Evolutionary conservation across 768 basidiomycete genomes (phyloP).

Genomic region (Cytidiella melzeri): DNA sequence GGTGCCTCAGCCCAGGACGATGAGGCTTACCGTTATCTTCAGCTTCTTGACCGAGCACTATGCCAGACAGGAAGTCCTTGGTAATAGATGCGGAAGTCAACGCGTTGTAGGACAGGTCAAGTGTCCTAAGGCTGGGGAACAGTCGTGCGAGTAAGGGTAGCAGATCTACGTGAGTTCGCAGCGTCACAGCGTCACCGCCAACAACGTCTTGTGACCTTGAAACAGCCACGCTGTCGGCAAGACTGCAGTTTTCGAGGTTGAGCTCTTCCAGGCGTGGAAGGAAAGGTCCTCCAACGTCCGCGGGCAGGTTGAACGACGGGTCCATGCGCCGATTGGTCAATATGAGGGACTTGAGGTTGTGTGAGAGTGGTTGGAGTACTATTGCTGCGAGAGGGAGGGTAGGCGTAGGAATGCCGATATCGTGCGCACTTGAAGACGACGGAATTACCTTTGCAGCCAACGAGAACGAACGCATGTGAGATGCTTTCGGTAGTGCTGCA

Average conservation of each 20-base stretch:
- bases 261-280: conserved; percentile 72
- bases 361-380: conserved; percentile 51
- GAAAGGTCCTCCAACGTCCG: conserved; percentile 28
- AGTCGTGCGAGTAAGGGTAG: conserved; percentile 54
- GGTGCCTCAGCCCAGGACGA: conserved; percentile 54
- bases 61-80: conserved; percentile 37
- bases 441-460: conserved; percentile 26
- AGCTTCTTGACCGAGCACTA: conserved; percentile 43
- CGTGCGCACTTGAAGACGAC: conserved; percentile 19
- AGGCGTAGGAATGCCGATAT: conserved; percentile 51
- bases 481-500: conserved; percentile 42
- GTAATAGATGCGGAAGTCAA: conserved; percentile 51
- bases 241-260: conserved; percentile 64
- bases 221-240: conserved; percentile 54
- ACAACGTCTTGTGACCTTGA: conserved; percentile 29
- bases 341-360: conserved; percentile 49
- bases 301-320: conserved; percentile 52
- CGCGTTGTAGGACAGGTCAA: conserved; percentile 73
- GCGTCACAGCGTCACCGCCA: conserved; percentile 29
- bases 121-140: conserved; percentile 63
- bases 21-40: conserved; percentile 1
- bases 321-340: conserved; percentile 66
- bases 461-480: conserved; percentile 62
- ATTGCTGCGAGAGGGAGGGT: conserved; percentile 65
- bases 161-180: conserved; percentile 45